These are phyloP conservation scores for Lasiodiplodia sp. DNA, from an alignment of 2,329 filamentous ascomycete genomes.

Conservation along the genomic window DNA sequence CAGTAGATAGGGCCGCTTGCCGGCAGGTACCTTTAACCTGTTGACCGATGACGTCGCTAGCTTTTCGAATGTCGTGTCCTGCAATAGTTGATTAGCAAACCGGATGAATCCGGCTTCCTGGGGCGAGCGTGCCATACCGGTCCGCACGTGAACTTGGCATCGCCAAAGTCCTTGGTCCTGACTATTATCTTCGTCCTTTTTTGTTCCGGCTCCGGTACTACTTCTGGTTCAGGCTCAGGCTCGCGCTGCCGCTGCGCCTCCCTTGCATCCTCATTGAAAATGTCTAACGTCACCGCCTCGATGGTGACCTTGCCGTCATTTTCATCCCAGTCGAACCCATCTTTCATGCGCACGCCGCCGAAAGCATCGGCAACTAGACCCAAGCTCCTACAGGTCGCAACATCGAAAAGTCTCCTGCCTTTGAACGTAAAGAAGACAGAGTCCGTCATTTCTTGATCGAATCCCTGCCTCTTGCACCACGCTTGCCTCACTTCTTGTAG, in stretches of 20 bases:
- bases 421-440: slow-evolving; percentile 82
- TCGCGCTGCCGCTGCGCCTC: slow-evolving; percentile 48
- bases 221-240: slow-evolving; percentile 34
- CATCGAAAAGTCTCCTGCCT: slow-evolving; percentile 73
- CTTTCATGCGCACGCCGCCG: slow-evolving; percentile 47
- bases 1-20: slow-evolving; percentile 40
- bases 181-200: slow-evolving; percentile 56
- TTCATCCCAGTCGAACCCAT: slow-evolving; percentile 58
- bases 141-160: slow-evolving; percentile 60
- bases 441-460: slow-evolving; percentile 57
- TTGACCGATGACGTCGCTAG: slow-evolving; percentile 42
- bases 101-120: not conserved
- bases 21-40: slow-evolving; percentile 35
- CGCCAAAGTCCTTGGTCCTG: slow-evolving; percentile 58
- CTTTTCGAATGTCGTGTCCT: slow-evolving; percentile 32
- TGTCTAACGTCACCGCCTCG: slow-evolving; percentile 76
- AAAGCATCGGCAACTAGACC: slow-evolving; percentile 58
- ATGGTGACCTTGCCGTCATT: slow-evolving; percentile 70
- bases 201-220: slow-evolving; percentile 24
- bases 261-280: slow-evolving; percentile 62
- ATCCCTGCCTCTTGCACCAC: slow-evolving; percentile 72
- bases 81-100: slow-evolving; percentile 30
- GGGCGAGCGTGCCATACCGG: slow-evolving; percentile 47
- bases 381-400: slow-evolving; percentile 76
- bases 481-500: slow-evolving; percentile 71